Base-by-base conservation (phyloP, 2,329 filamentous ascomycete species). In the Fusarium coffeatum region DNA sequence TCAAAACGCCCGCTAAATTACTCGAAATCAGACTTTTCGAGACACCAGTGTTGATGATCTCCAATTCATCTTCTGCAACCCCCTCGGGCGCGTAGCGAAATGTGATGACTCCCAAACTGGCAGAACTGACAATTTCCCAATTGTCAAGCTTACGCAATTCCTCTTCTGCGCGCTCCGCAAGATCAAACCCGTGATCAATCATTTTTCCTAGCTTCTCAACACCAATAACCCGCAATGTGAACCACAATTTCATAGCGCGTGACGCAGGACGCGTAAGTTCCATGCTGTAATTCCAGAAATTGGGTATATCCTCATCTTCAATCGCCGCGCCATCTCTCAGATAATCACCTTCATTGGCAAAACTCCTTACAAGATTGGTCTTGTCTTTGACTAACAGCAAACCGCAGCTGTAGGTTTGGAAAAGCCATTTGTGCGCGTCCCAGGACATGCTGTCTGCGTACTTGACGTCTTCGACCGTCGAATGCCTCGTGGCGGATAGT, bases 361-460 rank as follows among this genome's bases (percentile, higher is more conserved):
- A 74, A 27, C 72, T 76, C 18, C 65, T 13, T 2, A 74, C 53
- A 1, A 76, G 32, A 11, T 72, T 59, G 20, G 45, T 28, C 15
- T 62, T 71, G 37, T 72, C 64, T 30, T 65, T 68, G 7, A 74
- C 74, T 2, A 76, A 16, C 4, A 76, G 18, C 2, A 76, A 46
- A 0, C 74, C 69, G 28, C 74, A 76, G 43, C 64, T 71, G 47
- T 76, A 76, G 0, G 68, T 73, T 37, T 76, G 73, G 25, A 75
- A 76, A 0, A 75, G 68, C 72, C 73, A 75, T 47, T 75, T 75
- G 48, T 75, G 72, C 7, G 73, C 72, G 5, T 76, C 74, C 74
- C 74, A 76, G 2, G 74, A 74, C 42, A 76, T 43, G 25, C 74
- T 76, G 32, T 76, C 68, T 5, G 69, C 72, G 25, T 64, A 54